Base-by-base conservation (phyloP, 148 eudicot genomes). In the Linanthus parryae region DNA sequence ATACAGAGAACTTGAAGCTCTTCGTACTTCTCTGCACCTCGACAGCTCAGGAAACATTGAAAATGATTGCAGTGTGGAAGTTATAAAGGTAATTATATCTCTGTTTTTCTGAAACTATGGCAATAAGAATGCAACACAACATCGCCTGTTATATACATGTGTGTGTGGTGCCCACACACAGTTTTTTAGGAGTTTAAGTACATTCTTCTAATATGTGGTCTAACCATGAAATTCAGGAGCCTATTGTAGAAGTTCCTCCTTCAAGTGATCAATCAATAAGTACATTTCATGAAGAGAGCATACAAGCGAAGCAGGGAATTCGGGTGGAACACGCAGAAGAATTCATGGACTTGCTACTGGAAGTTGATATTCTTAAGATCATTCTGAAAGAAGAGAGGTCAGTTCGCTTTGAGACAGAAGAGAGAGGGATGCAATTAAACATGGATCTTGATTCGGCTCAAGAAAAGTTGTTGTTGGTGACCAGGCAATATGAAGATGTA, bases 311-410 rank as follows among this genome's bases (percentile, higher is more conserved):
- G 54, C 43, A 48, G 34, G 73, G 47, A 54, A 56, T 37, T 56
- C 22, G 17, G 16, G 49, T 49, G 59, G 58, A 58, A 48, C 63
- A 67, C 26, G 52, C 61, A 20, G 91, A 88, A 66, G 79, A 77
- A 49, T 13, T 92, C 40, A 47, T 88, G 71, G 68, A 78, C 59
- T 61, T 92, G 57, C 88, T 88, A 51, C 74, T 92, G 64, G 96
- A 92, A 68, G 63, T 84, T 63, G 99, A 88, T 61, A 77, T 92
- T 61, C 44, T 92, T 12, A 88, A 78, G 61, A 74, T 73, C 53
- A 84, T 92, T 49, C 77, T 92, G 39, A 74, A 80, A 59, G 99
- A 92, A 73, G 96, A 92, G 66, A 84, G 78, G 65, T 61, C 67
- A 26, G 64, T 68, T 24, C 63, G 50, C 57, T 57, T 29, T 4